Base-by-base conservation (phyloP, 805 yeast genomes). In the Schizosaccharomyces japonicus region DNA sequence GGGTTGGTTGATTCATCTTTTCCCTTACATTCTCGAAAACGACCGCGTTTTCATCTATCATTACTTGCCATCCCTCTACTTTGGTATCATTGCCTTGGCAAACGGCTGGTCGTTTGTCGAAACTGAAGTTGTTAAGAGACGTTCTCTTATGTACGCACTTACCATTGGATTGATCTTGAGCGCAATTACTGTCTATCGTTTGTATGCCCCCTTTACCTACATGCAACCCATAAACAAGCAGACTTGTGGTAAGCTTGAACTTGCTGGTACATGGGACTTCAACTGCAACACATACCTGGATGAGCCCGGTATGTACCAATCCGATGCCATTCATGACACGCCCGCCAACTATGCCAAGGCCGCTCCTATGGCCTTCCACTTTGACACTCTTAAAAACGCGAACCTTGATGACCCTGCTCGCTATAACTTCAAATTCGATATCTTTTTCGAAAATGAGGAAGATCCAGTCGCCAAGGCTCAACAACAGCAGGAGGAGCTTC, bases 31-130 rank as follows among this genome's bases (percentile, higher is more conserved):
- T 65, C 67, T 85, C 56, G 85, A 87, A 95, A 71, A 73, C 52
- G 78, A 95, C 66, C 95, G 85, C 64, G 78, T 81, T 60, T 85
- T 87, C 66, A 69, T 85, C 60, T 95, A 85, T 59, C 96, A 85
- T 63, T 87, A 87, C 62, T 65, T 90, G 54, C 95, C 95, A 49
- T 82, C 96, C 1, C 71, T 82, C 48, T 90, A 83, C 65, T 90
- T 90, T 63, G 90, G 83, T 44, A 67, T 81, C 48, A 67, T 82
- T 52, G 81, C 78, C 2, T 65, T 82, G 47, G 80, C 80, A n/a
- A 85, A 79, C 55, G 56, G 51, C 34, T 57, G 63, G 55, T 67
- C 66, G 52, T 56, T 62, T 34, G 26, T 62, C 34, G 51, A 57
- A 34, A 53, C 56, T 27, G 34, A 40, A 21, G 17, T 63, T 7